Base-by-base conservation (phyloP, 2,329 filamentous ascomycete genomes). In the Colletotrichum sp. region DNA sequence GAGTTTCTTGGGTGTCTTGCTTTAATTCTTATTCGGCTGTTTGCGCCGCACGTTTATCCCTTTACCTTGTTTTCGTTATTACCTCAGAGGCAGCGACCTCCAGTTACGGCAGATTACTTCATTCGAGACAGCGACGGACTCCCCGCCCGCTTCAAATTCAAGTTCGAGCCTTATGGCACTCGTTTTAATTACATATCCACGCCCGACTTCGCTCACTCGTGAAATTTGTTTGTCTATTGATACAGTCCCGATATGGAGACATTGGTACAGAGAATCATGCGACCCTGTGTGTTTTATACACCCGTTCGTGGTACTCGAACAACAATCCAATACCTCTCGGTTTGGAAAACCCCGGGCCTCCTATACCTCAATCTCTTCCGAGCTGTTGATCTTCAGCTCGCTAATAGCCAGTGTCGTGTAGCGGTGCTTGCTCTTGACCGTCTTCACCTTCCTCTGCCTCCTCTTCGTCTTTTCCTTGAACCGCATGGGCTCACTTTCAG, bases 361-460 rank as follows among this genome's bases (percentile, higher is more conserved):
- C 64, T 75, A 78, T 8, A 34, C 55, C 76, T 85, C 84, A 67
- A 88, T 80, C 66, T 88, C 85, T 65, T 86, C 86, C 65, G 83
- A 77, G 26, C 80, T 82, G 78, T 88, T 88, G 73, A 98, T 89
- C 82, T 91, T 93, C 77, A 98, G 83, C 85, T 98, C 95, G 82
- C 94, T 94, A 78, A 99, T 94, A 82, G 93, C 90, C 85, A 99
- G 82, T 26, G 98, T 91, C 4, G 97, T 99, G 85, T 94, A 98
- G 81, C 91, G 90, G 83, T 98, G 95, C 90, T 99, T 98, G 88
- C 95, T 98, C 87, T 90, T 93, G 12, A 97, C 94, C 75, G 90
- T 92, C 88, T 93, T 95, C 66, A 91, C 90, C 82, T 94, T 90
- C 82, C 95, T 88, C 84, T 94, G 94, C 81, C 92, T 94, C 88